Conservation (phyloP, 2,329 filamentous ascomycete species). For the Ceratocystis lukuohia region DNA sequence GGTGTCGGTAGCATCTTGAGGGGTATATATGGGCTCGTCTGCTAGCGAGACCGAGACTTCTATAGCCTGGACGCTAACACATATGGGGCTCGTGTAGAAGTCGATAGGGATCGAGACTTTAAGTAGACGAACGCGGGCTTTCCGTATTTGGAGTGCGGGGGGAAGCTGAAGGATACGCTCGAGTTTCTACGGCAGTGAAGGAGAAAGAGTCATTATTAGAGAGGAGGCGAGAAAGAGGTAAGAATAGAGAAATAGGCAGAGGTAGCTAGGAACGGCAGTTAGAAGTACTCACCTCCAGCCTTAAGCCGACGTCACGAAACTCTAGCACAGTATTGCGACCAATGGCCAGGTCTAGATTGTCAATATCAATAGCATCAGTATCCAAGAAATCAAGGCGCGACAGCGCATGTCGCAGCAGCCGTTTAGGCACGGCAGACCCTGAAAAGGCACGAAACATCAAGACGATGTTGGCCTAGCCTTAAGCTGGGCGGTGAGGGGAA, state of each 20-base stretch:
- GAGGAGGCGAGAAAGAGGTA: slow-evolving; percentile 4
- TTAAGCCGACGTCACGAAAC: slow-evolving; percentile 72
- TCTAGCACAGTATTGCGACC: slow-evolving; percentile 74
- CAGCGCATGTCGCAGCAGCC: slow-evolving; percentile 73
- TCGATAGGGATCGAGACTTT: slow-evolving; percentile 78
- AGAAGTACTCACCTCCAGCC: slow-evolving; percentile 49
- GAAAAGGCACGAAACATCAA: slow-evolving; percentile 52
- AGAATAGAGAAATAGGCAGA: not conserved
- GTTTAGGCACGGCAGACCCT: slow-evolving; percentile 70
- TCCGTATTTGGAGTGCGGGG: slow-evolving; percentile 53
- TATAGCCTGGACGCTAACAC: slow-evolving; percentile 68
- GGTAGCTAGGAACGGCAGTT: not conserved
- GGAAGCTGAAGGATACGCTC: slow-evolving; percentile 62
- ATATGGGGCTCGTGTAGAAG: slow-evolving; percentile 72
- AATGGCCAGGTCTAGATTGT: slow-evolving; percentile 70
- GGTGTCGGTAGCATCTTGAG: not conserved
- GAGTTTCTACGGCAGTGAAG: slow-evolving; percentile 52
- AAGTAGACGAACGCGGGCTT: slow-evolving; percentile 61
- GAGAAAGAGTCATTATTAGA: not conserved
- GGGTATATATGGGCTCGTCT: not conserved
- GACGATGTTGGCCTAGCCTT: slow-evolving; percentile 4
- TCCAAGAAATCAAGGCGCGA: slow-evolving; percentile 77
- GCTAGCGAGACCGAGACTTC: slow-evolving; percentile 52
- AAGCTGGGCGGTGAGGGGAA: not conserved
- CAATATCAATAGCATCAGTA: slow-evolving; percentile 70